Evolutionary conservation across 257 asterid genomes (phyloP), one percentile per base, ranked within the genome.

Genomic region (Marsdenia floribunda): DNA sequence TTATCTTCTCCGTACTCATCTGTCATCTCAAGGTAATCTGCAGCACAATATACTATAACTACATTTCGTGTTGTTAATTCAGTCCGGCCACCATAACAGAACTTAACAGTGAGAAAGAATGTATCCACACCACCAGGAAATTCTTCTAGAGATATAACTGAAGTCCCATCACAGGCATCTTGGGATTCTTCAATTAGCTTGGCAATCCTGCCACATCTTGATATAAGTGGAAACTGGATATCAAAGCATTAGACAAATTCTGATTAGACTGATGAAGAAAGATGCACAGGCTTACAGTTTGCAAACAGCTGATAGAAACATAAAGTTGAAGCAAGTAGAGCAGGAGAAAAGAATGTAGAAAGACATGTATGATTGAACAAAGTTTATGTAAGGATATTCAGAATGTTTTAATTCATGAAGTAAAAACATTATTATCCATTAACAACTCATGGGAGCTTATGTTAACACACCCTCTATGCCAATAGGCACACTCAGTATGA

Each of bases 191-290:
- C 97, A 16, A 89, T 47, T 61, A 82, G 79, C 68, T 87, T 78
- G 73, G 90, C 87, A 82, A 94, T 87, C 87, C 76, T 90, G 72
- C 97, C 97, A 72, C 96, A 90, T 84, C 87, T 90, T 76, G 98
- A 89, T 75, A 88, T 75, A 76, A 94, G 93, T 74, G 99, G 99
- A 83, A 94, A 94, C 99, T 94, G 90, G 79, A 79, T 63, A 79
- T n/a, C 16, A 77, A 29, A 50, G 75, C 75, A 79, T 14, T 19
- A 71, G 18, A 16, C 52, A 64, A 19, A 38, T 38, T 66, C 71
- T 15, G 42, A 37, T 38, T 38, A 66, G 71, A 66, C 8, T 66
- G 29, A 66, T 33, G 52, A 7, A 64, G 70, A 35, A 35, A 64
- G 38, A 3, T 33, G 70, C 24, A 64, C 7, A 58, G 47, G 3